Conservation (phyloP, 2,329 filamentous ascomycete species). For the Annulohypoxylon truncatum region DNA sequence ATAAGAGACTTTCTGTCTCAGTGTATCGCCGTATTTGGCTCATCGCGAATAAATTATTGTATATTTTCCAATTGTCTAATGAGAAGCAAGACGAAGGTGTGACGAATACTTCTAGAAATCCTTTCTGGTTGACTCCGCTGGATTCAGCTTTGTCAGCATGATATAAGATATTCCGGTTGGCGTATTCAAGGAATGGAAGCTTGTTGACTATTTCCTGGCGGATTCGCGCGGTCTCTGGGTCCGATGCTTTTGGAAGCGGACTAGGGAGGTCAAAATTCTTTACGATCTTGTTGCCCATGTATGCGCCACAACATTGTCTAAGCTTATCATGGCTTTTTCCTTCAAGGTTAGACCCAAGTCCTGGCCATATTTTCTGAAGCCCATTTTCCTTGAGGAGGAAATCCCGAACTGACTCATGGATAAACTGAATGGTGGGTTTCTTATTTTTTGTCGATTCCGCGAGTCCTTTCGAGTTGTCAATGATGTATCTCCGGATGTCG, state of each 20-base stretch:
- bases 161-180: neutral
- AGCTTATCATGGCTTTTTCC: conserved; percentile 56
- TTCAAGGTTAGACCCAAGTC: conserved; percentile 39
- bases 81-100: neutral
- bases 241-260: neutral
- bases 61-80: neutral
- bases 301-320: conserved; percentile 44
- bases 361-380: conserved; percentile 45
- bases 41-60: neutral
- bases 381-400: conserved; percentile 57
- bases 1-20: neutral
- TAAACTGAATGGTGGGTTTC: conserved; percentile 59
- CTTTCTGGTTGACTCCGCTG: neutral
- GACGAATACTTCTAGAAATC: no score
- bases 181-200: conserved; percentile 1
- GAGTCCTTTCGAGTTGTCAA: conserved; percentile 62
- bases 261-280: neutral
- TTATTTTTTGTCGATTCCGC: conserved; percentile 55
- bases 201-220: neutral
- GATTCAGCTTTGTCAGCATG: neutral
- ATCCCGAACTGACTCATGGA: conserved; percentile 64
- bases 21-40: neutral
- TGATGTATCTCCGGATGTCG: conserved; percentile 51
- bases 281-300: neutral
- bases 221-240: neutral